Base-by-base conservation (phyloP, 169 alveolate species). In the Plasmodium chabaudi region DNA sequence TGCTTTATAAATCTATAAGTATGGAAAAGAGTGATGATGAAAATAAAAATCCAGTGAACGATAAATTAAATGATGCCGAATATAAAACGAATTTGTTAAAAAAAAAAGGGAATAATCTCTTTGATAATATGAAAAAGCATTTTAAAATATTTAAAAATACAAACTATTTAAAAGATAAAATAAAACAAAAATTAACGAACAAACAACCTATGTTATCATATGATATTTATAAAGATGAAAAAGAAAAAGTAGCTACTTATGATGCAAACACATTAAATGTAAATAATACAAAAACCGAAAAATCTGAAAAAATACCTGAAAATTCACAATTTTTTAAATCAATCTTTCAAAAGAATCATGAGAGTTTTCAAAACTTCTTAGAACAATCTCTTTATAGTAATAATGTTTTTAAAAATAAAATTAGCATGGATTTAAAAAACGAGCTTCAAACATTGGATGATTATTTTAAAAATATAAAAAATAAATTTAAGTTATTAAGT, bases 101-200 rank as follows among this genome's bases (percentile, higher is more conserved):
- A 10, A 77, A 77, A 34, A 34, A 34, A 64, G 65, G 53, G n/a
- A 77, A 63, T 47, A 77, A 77, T 23, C 25, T 77, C 15, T 49
- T 64, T 15, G 44, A n/a, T 64, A 51, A n/a, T 59, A 77, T 77
- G 88, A 77, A 77, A 39, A 51, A 75, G 44, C 63, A 61, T 61
- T 77, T 77, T 64, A 12, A 46, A 10, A 63, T 49, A 77, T 47
- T 77, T 47, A 77, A 77, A 77, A 77, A 77, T 77, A 77, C 44
- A 44, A 61, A 64, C 49, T 63, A 77, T 17, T 77, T 77, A 15
- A 77, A 77, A 53, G 77, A 77, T 25, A 64, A 61, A 68, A n/a
- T 49, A 77, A 63, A 42, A 34, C 7, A 34, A 25, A 49, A 51
- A 10, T 9, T 77, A 23, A 34, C 17, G 25, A 47, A 44, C 65